Evolutionary conservation across 805 yeast species (phyloP).

Genomic region (Candida wancherniae): DNA sequence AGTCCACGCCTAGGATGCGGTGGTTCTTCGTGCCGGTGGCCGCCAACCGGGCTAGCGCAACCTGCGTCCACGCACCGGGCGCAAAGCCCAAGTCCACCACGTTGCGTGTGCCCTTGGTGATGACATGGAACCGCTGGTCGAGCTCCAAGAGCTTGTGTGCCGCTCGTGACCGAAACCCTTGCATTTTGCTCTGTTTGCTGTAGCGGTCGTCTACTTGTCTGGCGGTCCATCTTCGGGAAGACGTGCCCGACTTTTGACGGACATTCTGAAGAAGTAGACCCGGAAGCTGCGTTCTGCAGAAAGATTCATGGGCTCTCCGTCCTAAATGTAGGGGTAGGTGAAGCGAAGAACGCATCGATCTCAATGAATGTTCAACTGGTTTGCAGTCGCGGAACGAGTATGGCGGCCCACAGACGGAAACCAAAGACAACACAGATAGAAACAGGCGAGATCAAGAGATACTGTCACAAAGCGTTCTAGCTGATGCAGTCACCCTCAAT

Average conservation of each 20-base stretch:
- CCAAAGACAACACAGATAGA: too few relatives aligned
- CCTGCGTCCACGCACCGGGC: conserved; percentile 33
- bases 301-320: too few relatives aligned
- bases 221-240: conserved; percentile 55
- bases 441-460: too few relatives aligned
- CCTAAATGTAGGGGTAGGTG: too few relatives aligned
- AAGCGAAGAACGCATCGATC: too few relatives aligned
- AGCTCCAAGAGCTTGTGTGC: conserved; percentile 83
- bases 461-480: too few relatives aligned
- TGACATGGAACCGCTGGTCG: conserved; percentile 56
- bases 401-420: too few relatives aligned
- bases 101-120: conserved; percentile 46
- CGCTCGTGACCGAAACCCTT: conserved; percentile 74
- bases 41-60: conserved; percentile 18
- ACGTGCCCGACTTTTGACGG: conserved; percentile 14
- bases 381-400: too few relatives aligned
- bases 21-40: conserved; percentile 4
- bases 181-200: conserved; percentile 59
- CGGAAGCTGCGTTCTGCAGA: too few relatives aligned
- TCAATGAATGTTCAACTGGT: too few relatives aligned
- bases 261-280: too few relatives aligned
- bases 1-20: conserved; percentile 26
- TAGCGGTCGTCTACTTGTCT: conserved; percentile 65
- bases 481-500: too few relatives aligned
- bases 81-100: conserved; percentile 69